Conservation (phyloP, 192 early-diverging fungal species). For the Linderina pennispora region DNA sequence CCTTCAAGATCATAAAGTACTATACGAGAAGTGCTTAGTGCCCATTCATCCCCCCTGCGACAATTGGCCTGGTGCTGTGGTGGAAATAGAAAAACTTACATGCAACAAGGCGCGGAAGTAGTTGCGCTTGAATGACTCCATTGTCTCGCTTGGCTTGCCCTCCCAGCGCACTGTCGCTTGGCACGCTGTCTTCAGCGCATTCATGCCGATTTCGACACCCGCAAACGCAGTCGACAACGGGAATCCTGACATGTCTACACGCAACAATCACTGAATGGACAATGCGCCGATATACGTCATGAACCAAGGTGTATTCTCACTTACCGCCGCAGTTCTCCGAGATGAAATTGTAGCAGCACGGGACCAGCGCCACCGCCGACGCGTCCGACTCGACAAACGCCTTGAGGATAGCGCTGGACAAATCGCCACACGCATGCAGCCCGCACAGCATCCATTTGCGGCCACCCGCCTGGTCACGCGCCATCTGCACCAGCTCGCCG, state of each 20-base stretch:
- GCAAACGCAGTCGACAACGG: constrained; percentile 9
- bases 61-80: too few relatives aligned
- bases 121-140: constrained; percentile 61
- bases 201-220: constrained; percentile 47
- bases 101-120: constrained; percentile 73
- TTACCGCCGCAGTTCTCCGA: constrained; percentile 37
- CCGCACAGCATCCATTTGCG: constrained; percentile 67
- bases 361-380: constrained; percentile 57
- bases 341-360: constrained; percentile 85
- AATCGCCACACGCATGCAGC: constrained; percentile 79
- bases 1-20: constrained; percentile 53
- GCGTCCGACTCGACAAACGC: constrained; percentile 55
- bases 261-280: too few relatives aligned
- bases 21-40: background rate
- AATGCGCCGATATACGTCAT: too few relatives aligned
- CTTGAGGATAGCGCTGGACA: constrained; percentile 65
- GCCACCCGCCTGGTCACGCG: background rate
- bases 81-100: too few relatives aligned
- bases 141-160: constrained; percentile 42
- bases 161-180: constrained; percentile 79
- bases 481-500: constrained; percentile 2
- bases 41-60: too few relatives aligned
- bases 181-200: constrained; percentile 67
- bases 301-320: too few relatives aligned
- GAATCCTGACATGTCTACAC: constrained; percentile 10